phyloP scores from a whole-genome alignment of 1,139 yeast genomes.

The Blastobotrys malaysiensis region DNA sequence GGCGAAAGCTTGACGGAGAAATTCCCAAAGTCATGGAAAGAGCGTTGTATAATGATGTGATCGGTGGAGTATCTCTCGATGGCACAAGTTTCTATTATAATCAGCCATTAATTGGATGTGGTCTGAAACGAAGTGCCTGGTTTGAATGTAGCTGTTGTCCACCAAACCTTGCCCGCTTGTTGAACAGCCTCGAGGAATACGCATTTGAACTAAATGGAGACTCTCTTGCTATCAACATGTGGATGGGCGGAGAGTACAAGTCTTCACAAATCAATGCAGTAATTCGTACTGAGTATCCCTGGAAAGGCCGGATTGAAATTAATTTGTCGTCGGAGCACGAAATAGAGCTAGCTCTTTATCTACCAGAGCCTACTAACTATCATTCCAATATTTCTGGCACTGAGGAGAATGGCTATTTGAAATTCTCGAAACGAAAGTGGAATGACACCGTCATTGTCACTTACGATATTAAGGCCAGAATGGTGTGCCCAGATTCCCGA shows the following conservation, averaged over 20 bases:
- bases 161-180: slow-evolving; percentile 22
- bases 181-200: slow-evolving; percentile 8
- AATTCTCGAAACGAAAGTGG: slow-evolving; percentile 4
- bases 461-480: slow-evolving; percentile 4
- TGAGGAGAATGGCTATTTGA: slow-evolving; percentile 5
- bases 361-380: background rate
- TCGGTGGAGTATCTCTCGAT: slow-evolving; percentile 11
- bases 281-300: slow-evolving; percentile 1
- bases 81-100: slow-evolving; percentile 11
- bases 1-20: slow-evolving; percentile 6
- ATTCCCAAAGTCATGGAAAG: slow-evolving; percentile 10
- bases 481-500: slow-evolving; percentile 4
- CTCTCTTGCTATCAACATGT: slow-evolving; percentile 5
- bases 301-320: slow-evolving; percentile 1
- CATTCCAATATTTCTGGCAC: background rate
- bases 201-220: slow-evolving; percentile 2
- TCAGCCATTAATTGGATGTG: slow-evolving; percentile 22
- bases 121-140: slow-evolving; percentile 24
- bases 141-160: slow-evolving; percentile 29
- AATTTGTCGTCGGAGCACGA: background rate
- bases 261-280: background rate
- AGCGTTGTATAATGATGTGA: slow-evolving; percentile 8
- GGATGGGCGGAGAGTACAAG: slow-evolving; percentile 9
- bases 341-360: slow-evolving; percentile 4
- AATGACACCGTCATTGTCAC: slow-evolving; percentile 4